Base-by-base conservation (phyloP, 768 basidiomycete species). In the Strobilomyces dryophilus region DNA sequence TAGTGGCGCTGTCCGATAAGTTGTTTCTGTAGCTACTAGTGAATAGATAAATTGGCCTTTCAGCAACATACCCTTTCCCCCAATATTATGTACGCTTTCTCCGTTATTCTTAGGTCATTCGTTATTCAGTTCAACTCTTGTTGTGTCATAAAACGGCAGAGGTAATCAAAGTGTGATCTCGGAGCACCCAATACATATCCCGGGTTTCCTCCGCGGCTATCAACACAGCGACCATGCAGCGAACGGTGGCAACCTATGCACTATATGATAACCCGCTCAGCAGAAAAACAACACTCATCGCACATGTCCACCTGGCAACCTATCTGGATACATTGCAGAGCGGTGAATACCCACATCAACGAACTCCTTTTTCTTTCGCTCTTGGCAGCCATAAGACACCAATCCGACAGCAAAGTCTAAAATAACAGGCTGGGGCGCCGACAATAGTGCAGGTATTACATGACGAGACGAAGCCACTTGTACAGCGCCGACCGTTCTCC, bases 21-120 rank as follows among this genome's bases (percentile, higher is more conserved):
- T 34, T 47, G 18, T 29, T 5, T 46, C 31, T 50, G 55, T 61
- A 58, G 45, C 39, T 45, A 35, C 39, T 55, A 43, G 40, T 17
- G 37, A n/a, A 43, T 21, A 34, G 40, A 50, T 44, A 47, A 8
- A 8, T 24, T 3, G 10, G 10, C 14, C 20, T 26, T 35, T 24
- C 24, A 24, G 24, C 24, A 24, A 24, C 24, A 4, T 4, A 24
- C 24, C 4, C 4, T 24, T 24, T 24, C 24, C 24, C 24, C 24
- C 24, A 24, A 24, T 24, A 4, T 2, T 4, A 24, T 24, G 24
- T 24, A 24, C 24, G 24, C 24, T 2, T 4, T 24, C 4, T 24
- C 24, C 24, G 24, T 4, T 4, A 24, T 24, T 24, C 24, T 24
- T 24, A 24, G n/a, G n/a, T n/a, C n/a, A n/a, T n/a, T n/a, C n/a